These are phyloP conservation scores for Chlorella sp. DNA, from an alignment of 139 green algal genomes.

Conservation along the genomic window DNA sequence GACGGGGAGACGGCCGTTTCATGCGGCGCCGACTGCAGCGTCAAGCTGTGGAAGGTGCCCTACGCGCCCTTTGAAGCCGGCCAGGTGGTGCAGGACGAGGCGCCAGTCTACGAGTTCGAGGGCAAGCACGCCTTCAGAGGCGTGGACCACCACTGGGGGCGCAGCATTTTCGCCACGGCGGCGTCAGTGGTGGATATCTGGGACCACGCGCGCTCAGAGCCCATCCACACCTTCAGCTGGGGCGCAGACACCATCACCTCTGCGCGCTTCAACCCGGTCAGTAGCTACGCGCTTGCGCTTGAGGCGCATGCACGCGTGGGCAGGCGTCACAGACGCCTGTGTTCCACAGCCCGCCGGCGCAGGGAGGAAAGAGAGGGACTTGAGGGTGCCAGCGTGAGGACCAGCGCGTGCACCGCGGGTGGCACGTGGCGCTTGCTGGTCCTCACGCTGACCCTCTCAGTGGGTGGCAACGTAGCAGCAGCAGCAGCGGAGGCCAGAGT, in stretches of 20 bases:
- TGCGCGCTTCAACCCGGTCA: constrained; percentile 90
- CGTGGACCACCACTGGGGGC: constrained; percentile 83
- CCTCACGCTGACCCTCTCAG: too few species aligned
- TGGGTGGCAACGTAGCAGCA: too few species aligned
- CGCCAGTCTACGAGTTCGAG: constrained; percentile 69
- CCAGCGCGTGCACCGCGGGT: too few species aligned
- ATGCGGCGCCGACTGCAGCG: constrained; percentile 78
- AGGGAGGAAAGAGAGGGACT: too few species aligned
- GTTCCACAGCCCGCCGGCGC: too few species aligned
- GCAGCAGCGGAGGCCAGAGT: too few species aligned
- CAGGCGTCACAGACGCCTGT: too few species aligned
- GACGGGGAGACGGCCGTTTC: constrained; percentile 75
- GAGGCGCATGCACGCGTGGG: too few species aligned
- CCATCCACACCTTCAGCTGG: constrained; percentile 84
- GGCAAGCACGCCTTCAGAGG: constrained; percentile 58
- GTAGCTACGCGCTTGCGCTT: too few species aligned
- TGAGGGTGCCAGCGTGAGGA: too few species aligned
- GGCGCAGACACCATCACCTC: constrained; percentile 80
- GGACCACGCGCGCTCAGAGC: constrained; percentile 81
- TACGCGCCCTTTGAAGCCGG: constrained; percentile 71
- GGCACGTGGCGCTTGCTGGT: too few species aligned
- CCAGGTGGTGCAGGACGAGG: constrained; percentile 42
- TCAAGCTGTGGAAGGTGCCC: constrained; percentile 83
- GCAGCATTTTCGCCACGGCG: constrained; percentile 77
- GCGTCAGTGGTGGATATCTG: constrained; percentile 84